Evolutionary conservation across 768 basidiomycete species (phyloP).

Genomic region (Lactifluus hygrophoroides): DNA sequence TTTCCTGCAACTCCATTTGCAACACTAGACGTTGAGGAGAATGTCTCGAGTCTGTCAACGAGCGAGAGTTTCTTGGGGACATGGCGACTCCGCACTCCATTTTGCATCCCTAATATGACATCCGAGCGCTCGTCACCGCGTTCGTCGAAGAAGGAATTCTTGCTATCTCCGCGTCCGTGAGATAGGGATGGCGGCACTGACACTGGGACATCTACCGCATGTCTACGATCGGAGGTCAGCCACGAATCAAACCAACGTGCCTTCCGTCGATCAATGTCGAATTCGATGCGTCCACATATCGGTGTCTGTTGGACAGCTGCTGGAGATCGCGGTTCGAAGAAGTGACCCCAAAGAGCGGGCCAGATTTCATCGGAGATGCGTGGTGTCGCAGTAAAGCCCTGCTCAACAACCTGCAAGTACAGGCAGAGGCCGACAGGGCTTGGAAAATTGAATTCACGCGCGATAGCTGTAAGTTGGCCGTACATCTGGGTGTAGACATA

Average conservation of each 20-base stretch:
- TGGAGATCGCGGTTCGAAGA: slow-evolving; percentile 38
- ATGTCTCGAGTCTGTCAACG: slow-evolving; percentile 50
- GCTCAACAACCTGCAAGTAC: slow-evolving; percentile 60
- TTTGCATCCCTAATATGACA: neutral
- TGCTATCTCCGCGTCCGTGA: slow-evolving; percentile 50
- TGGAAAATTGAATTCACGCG: slow-evolving; percentile 75
- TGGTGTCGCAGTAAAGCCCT: slow-evolving; percentile 48
- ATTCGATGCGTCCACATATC: slow-evolving; percentile 74
- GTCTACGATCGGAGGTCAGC: slow-evolving; percentile 40
- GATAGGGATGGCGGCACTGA: slow-evolving; percentile 37
- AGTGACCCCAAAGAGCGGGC: slow-evolving; percentile 60
- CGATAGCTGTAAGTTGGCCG: slow-evolving; percentile 68
- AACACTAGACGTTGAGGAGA: slow-evolving; percentile 29
- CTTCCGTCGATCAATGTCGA: slow-evolving; percentile 69
- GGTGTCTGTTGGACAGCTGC: slow-evolving; percentile 36
- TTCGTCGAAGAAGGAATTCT: slow-evolving; percentile 38
- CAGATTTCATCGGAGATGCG: slow-evolving; percentile 75
- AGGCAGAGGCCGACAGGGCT: slow-evolving; percentile 68
- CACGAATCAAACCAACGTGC: slow-evolving; percentile 77
- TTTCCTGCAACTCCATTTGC: slow-evolving; percentile 12
- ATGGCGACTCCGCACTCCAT: slow-evolving; percentile 36
- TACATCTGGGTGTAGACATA: slow-evolving; percentile 44
- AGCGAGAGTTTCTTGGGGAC: slow-evolving; percentile 61
- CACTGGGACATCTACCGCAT: slow-evolving; percentile 35
- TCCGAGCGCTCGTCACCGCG: slow-evolving; percentile 31